A percentile compares a stretch with the other conserved stretches of the same genome.
phyloP scores from a whole-genome alignment of 495 filamentous ascomycete species.

The Tuber indicum region DNA sequence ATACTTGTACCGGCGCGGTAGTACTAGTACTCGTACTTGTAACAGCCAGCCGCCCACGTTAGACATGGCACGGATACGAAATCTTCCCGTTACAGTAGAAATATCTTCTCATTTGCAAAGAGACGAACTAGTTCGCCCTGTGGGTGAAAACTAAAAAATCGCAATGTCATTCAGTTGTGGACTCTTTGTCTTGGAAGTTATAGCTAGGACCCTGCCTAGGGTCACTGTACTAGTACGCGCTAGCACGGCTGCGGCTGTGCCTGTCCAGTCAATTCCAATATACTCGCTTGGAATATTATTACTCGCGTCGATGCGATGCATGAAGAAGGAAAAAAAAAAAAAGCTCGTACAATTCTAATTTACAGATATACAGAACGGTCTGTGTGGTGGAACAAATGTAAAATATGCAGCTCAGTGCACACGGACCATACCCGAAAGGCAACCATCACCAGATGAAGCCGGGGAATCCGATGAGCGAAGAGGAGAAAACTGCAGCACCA shows the following conservation, averaged over 20 bases:
- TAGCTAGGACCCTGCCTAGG: neutral
- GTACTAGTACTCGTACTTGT: neutral
- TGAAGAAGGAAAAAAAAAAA: neutral
- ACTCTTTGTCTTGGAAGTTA: neutral
- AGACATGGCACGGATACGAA: neutral
- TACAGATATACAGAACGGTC: neutral
- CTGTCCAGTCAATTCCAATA: neutral
- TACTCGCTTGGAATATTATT: neutral
- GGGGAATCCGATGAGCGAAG: neutral
- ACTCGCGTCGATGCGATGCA: constrained; percentile 1
- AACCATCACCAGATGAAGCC: neutral
- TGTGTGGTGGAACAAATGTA: neutral
- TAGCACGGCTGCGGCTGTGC: neutral
- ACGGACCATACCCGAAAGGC: constrained; percentile 3
- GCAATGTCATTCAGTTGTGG: neutral
- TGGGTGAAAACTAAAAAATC: neutral
- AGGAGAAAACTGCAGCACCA: neutral
- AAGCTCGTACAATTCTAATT: neutral
- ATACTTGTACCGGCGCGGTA: neutral
- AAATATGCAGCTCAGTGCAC: neutral
- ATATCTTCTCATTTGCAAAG: neutral
- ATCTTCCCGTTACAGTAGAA: neutral
- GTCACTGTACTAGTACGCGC: neutral
- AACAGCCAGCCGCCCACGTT: neutral
- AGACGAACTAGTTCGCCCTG: neutral